These are phyloP conservation scores for Boletus insuetus DNA, from an alignment of 768 basidiomycete genomes.

Conservation along the genomic window DNA sequence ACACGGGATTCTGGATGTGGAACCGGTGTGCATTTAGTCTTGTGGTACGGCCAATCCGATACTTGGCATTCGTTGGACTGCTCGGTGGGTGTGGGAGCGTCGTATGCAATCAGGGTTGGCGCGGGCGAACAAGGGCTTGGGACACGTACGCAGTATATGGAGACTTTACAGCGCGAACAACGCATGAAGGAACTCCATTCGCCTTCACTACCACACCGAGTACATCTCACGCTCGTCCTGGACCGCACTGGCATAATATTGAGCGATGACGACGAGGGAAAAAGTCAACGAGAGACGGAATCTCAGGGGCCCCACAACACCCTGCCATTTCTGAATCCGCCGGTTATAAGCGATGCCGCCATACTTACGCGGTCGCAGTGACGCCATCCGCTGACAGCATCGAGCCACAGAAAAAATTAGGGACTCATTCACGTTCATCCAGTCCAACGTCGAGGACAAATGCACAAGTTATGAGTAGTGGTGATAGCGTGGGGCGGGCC, in stretches of 20 bases:
- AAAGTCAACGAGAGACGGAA: too few species aligned
- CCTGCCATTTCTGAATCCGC: not conserved
- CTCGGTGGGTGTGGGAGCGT: too few species aligned
- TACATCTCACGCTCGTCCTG: slow-evolving; percentile 5
- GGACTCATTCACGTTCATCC: too few species aligned
- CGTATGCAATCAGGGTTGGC: too few species aligned
- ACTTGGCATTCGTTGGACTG: slow-evolving; percentile 27
- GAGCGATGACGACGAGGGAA: too few species aligned
- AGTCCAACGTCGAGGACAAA: too few species aligned
- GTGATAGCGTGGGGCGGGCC: too few species aligned
- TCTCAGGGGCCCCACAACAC: not conserved
- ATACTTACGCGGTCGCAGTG: not conserved
- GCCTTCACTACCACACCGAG: slow-evolving; percentile 12
- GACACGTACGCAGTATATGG: slow-evolving; percentile 24
- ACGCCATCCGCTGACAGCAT: not conserved
- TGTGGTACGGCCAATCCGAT: slow-evolving; percentile 25
- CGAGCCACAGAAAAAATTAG: too few species aligned
- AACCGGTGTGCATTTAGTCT: slow-evolving; percentile 6
- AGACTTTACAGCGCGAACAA: slow-evolving; percentile 24
- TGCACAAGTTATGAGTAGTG: too few species aligned
- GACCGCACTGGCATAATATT: not conserved
- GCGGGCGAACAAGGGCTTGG: not conserved
- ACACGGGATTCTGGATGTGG: not conserved
- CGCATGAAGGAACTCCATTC: slow-evolving; percentile 21
- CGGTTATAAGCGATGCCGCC: too few species aligned